These are phyloP conservation scores for Irpex rosettiformis DNA, from an alignment of 1,284 basidiomycete genomes.

Conservation along the genomic window DNA sequence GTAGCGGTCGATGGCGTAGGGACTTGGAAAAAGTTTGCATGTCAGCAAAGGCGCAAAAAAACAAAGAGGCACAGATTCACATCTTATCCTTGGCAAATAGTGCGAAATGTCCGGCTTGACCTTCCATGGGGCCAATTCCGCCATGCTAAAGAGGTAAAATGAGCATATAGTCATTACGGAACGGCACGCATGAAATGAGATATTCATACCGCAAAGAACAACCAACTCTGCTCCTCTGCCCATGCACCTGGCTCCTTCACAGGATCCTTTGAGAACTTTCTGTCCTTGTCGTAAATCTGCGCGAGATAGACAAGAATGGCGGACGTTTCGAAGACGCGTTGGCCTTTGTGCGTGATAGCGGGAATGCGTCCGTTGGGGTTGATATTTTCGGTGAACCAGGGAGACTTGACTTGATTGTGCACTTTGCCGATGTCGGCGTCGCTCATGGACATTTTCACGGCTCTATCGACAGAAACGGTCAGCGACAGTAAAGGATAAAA, in stretches of 20 bases:
- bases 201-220: slow-evolving; percentile 62
- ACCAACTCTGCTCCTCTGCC: slow-evolving; percentile 74
- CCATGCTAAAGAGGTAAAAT: slow-evolving; percentile 43
- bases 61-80: slow-evolving; percentile 18
- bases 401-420: slow-evolving; percentile 49
- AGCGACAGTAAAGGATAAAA: neutral
- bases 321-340: slow-evolving; percentile 49
- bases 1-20: slow-evolving; percentile 40
- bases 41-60: neutral
- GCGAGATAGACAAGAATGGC: slow-evolving; percentile 48
- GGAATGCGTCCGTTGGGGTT: slow-evolving; percentile 65
- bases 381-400: slow-evolving; percentile 47
- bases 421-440: slow-evolving; percentile 39
- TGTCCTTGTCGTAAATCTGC: slow-evolving; percentile 38
- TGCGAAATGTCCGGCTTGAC: slow-evolving; percentile 65
- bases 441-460: slow-evolving; percentile 26
- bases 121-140: slow-evolving; percentile 72
- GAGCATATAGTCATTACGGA: neutral
- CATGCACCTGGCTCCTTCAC: slow-evolving; percentile 34
- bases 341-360: slow-evolving; percentile 40
- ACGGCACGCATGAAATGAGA: neutral
- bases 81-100: slow-evolving; percentile 56
- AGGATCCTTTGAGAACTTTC: slow-evolving; percentile 31
- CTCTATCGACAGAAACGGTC: neutral
- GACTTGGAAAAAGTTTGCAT: slow-evolving; percentile 27